Conservation (phyloP, 495 filamentous ascomycete genomes). For the Penicillium malachiteum region DNA sequence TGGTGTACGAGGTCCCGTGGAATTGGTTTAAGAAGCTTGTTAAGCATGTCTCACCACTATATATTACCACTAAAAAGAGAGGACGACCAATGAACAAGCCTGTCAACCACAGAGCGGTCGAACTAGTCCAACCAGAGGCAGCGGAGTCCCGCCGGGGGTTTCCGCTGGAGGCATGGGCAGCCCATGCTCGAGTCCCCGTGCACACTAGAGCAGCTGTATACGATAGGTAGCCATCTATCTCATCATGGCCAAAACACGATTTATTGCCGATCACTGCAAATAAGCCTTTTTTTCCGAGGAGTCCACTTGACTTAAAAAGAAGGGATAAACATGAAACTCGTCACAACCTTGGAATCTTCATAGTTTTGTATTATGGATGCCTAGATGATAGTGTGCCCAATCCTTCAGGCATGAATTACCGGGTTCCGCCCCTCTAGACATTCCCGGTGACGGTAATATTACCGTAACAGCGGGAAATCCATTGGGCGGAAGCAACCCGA, state of each 20-base stretch:
- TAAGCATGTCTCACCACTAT: no score
- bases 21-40: no score
- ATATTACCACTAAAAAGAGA: background rate
- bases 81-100: background rate
- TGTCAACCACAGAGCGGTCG: no score
- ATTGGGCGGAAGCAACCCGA: background rate
- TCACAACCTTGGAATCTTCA: no score
- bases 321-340: no score
- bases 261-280: slow-evolving; percentile 6
- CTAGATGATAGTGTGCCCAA: background rate
- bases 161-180: slow-evolving; percentile 25
- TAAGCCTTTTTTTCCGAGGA: slow-evolving; percentile 6
- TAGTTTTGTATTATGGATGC: slow-evolving; percentile 6
- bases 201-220: background rate
- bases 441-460: slow-evolving; percentile 1
- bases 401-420: no score
- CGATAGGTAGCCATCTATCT: background rate
- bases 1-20: no score
- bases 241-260: background rate
- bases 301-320: background rate
- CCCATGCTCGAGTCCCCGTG: background rate
- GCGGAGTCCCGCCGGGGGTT: slow-evolving; percentile 40
- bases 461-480: slow-evolving; percentile 14
- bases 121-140: slow-evolving; percentile 3
- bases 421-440: background rate